These are phyloP conservation scores for Chytridium lagenaria DNA, from an alignment of 371 early-diverging fungal genomes.

Conservation along the genomic window DNA sequence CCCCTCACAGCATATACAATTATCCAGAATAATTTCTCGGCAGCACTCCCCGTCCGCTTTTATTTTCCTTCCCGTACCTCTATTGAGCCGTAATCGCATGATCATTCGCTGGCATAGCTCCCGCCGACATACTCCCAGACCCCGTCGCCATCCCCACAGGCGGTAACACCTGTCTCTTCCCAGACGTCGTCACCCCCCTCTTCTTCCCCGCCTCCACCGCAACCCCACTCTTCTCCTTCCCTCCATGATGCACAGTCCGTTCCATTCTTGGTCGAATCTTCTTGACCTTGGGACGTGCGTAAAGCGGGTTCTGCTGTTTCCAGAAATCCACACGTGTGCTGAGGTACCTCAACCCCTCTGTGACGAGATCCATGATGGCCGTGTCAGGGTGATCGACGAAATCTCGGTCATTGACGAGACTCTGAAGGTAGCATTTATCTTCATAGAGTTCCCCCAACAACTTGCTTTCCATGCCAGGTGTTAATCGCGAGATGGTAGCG, in stretches of 20 bases:
- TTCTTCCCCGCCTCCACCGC: no score
- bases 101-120: no score
- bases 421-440: slow-evolving; percentile 56
- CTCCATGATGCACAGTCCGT: background rate
- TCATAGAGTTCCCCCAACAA: slow-evolving; percentile 60
- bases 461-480: slow-evolving; percentile 45
- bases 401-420: slow-evolving; percentile 47
- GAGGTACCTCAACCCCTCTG: slow-evolving; percentile 55
- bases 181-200: no score
- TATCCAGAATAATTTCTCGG: no score
- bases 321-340: slow-evolving; percentile 58
- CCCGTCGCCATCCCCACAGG: no score
- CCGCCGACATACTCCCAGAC: no score
- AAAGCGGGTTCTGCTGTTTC: slow-evolving; percentile 61
- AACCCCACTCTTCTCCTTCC: no score
- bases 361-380: slow-evolving; percentile 44
- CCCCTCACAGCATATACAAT: no score
- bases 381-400: slow-evolving; percentile 53
- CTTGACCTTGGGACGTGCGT: slow-evolving; percentile 47
- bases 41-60: no score
- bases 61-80: no score
- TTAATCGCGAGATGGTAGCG: slow-evolving; percentile 15
- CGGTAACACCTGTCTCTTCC: no score
- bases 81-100: no score
- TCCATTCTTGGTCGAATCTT: slow-evolving; percentile 46